Conservation (phyloP, 176 grass and related monocot species). For the Cenchrus americanus region DNA sequence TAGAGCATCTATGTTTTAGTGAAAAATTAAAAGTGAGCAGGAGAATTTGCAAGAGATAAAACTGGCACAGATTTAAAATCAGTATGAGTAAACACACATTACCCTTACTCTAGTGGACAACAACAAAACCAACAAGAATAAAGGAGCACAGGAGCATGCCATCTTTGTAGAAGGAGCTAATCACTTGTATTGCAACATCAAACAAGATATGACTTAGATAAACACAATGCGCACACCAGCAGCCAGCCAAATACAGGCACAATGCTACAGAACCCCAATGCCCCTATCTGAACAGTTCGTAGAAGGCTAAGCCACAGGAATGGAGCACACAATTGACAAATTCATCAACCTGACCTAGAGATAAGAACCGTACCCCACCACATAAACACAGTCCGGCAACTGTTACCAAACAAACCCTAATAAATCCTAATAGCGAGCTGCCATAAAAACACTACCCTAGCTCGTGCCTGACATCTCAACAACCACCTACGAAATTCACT, state of each 20-base stretch:
- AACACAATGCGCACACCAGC: background rate
- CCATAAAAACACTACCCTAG: background rate
- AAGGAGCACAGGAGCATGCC: background rate
- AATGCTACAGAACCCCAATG: too few species aligned
- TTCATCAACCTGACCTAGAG: background rate
- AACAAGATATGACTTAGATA: background rate
- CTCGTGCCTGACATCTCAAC: too few species aligned
- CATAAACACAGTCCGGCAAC: background rate
- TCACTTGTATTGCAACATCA: background rate
- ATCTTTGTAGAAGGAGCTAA: background rate
- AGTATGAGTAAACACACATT: background rate
- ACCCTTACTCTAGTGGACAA: background rate
- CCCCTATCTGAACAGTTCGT: background rate
- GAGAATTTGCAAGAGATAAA: background rate
- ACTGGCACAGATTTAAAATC: background rate
- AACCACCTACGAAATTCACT: too few species aligned
- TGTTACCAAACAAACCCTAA: background rate
- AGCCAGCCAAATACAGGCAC: background rate
- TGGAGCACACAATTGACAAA: background rate
- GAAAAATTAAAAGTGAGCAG: too few species aligned
- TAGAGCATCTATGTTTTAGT: background rate
- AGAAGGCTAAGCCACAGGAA: background rate
- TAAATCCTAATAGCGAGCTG: background rate
- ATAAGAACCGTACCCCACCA: background rate
- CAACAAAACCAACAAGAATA: background rate